Evolutionary conservation across 2,329 filamentous ascomycete species (phyloP).

Genomic region (Penicillium fuscoglaucum): DNA sequence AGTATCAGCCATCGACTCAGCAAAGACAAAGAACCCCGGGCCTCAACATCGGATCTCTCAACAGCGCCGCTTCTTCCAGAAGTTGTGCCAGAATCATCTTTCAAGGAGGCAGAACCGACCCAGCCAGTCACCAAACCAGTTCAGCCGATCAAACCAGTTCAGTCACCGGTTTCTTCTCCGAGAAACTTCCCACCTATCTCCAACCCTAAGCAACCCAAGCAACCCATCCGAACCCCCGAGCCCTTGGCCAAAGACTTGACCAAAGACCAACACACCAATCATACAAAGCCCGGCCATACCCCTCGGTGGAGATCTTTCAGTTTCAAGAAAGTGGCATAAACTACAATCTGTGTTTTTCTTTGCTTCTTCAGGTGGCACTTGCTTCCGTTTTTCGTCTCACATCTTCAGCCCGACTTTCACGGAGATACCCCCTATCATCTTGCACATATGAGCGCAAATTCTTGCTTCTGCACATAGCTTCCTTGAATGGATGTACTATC

Average conservation of each 20-base stretch:
- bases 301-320: slow-evolving; percentile 28
- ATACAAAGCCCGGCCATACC: slow-evolving; percentile 19
- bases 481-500: slow-evolving; percentile 33
- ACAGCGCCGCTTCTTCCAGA: slow-evolving; percentile 13
- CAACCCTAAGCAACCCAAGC: slow-evolving; percentile 22
- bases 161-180: slow-evolving; percentile 16
- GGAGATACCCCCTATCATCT: slow-evolving; percentile 21
- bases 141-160: slow-evolving; percentile 4
- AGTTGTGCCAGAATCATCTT: slow-evolving; percentile 22
- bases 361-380: slow-evolving; percentile 5
- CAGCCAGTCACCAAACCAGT: slow-evolving; percentile 2
- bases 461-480: slow-evolving; percentile 34
- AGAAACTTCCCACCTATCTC: slow-evolving; percentile 17
- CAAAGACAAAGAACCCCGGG: slow-evolving; percentile 41
- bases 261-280: slow-evolving; percentile 9
- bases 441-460: slow-evolving; percentile 26
- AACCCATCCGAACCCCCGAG: slow-evolving; percentile 18
- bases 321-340: slow-evolving; percentile 24
- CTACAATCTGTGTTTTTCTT: background rate
- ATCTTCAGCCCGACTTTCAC: slow-evolving; percentile 12
- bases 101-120: background rate
- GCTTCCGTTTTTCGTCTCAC: slow-evolving; percentile 15
- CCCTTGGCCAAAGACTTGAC: slow-evolving; percentile 14
- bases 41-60: slow-evolving; percentile 29
- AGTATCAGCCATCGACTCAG: slow-evolving; percentile 72